Conservation (phyloP, 176 grass and related monocot species). For the Tillandsia fasciculata region DNA sequence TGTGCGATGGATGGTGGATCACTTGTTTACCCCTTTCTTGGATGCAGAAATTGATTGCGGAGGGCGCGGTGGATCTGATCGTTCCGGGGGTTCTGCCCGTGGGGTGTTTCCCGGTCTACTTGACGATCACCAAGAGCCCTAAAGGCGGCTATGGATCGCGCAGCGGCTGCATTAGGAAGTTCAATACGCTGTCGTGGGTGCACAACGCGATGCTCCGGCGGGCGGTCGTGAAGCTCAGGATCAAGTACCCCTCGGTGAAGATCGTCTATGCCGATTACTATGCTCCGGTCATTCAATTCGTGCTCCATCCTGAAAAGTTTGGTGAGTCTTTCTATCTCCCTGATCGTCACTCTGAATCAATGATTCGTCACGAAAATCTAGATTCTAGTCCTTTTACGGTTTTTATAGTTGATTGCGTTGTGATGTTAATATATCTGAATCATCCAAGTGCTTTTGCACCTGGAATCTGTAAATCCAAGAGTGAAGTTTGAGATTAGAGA, state of each 20-base stretch:
- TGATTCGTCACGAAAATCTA: neutral
- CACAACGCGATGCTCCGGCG: conserved; percentile 36
- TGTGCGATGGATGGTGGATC: too few species aligned
- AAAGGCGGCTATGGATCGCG: conserved; percentile 18
- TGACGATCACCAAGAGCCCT: conserved; percentile 5
- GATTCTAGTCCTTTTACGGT: too few species aligned
- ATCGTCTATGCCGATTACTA: conserved; percentile 44
- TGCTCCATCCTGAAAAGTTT: conserved; percentile 17
- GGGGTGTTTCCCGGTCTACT: conserved; percentile 32
- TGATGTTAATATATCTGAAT: too few species aligned
- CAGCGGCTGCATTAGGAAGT: conserved; percentile 38
- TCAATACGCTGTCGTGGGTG: conserved; percentile 29
- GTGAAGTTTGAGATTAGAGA: too few species aligned
- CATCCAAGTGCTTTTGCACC: neutral
- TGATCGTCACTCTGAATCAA: neutral
- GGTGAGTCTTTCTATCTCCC: conserved; percentile 8
- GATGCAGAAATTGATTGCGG: conserved; percentile 36
- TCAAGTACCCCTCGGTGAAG: conserved; percentile 7
- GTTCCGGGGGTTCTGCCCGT: conserved; percentile 36
- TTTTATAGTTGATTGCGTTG: too few species aligned
- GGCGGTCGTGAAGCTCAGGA: conserved; percentile 4
- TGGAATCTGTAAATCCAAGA: neutral
- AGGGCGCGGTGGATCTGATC: conserved; percentile 34
- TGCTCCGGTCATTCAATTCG: conserved; percentile 30
- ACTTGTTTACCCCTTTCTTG: neutral